Evolutionary conservation across 768 basidiomycete species (phyloP), one percentile per base, ranked within the genome.

Genomic region (Russula abietina): DNA sequence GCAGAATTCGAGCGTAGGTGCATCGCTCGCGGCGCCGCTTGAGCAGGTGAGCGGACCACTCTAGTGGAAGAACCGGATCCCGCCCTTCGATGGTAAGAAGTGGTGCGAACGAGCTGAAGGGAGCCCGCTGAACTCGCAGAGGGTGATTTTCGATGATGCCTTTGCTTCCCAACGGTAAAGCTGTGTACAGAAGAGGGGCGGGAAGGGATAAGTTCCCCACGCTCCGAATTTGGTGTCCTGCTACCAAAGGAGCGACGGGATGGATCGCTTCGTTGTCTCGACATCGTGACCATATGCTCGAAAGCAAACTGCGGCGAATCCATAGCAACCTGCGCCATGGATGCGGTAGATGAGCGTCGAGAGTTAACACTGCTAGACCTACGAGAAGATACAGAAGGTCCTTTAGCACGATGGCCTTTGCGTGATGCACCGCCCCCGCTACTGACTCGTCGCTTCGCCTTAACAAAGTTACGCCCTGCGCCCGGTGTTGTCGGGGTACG

Each of bases 291-390:
- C 59, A 84, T 75, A 69, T 83, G 75, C 24, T 76, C 76, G 26
- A 73, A 71, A 12, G 67, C 63, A 57, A 70, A 79, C 45, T 74
- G 74, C 4, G 83, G 81, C 10, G 84, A 85, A 60, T 86, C 88
- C 41, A 89, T 69, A n/a, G 81, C 67, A 10, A 74, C 71, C 30
- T 75, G 62, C 51, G 80, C 79, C 56, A 76, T 72, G 1, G 83
- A 84, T 24, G 80, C 77, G 12, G 79, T 73, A 10, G 84, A 86
- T 0, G 85, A 87, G 45, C 93, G 78, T 39, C 88, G 79, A 7
- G 94, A 97, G 70, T 93, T 94, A 66, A 94, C 89, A 61, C 91
- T 93, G 71, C 91, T 94, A 16, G 93, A 95, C 30, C 94, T 84
- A 52, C 89, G 83, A 26, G 93, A 95, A 0, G 89, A 90, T 48